Base-by-base conservation (phyloP, 2,329 filamentous ascomycete species). In the Metarhizium guizhouense region DNA sequence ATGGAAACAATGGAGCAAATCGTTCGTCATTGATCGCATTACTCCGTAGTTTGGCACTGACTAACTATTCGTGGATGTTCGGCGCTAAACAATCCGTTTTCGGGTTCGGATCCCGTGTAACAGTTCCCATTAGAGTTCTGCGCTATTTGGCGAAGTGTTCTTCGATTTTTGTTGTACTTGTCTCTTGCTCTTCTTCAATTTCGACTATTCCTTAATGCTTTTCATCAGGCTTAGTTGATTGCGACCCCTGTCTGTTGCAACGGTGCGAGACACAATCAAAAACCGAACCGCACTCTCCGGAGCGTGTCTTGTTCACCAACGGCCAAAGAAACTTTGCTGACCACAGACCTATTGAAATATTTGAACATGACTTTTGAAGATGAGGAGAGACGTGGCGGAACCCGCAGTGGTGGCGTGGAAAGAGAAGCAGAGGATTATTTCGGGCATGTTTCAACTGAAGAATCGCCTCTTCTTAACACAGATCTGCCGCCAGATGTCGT, bases 401-500 rank as follows among this genome's bases (percentile, higher is more conserved):
- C 8, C 45, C 10, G 4, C 25, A 5, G 38, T 40, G 14, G 38
- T 14, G 14, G 6, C 45, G 11, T 18, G 32, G 47, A 47, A 13
- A 20, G 13, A 6, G 53, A 51, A 29, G 34, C 34, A 25, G 47
- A 42, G 2, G n/a, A 54, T 51, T 34, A 50, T 30, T 51, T 54
- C 13, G 53, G 47, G 20, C 8, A 42, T 45, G 53, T 45, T 11
- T 6, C 36, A 20, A 25, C n/a, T 14, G 53, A 54, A 30, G 47
- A 51, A 13, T 10, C 47, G 18, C 55, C 48, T 7, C n/a, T 68
- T 1, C 56, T 58, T 2, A 47, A 43, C 16, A 58, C 59, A 4
- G 56, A 63, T 48, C 45, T 59, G n/a, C 57, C 63, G 3, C 30
- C 49, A 7, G 56, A 62, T 3, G 54, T 62, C 18, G 55, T 52